Base-by-base conservation (phyloP, 768 basidiomycete species). In the Mycena sanguinolenta region DNA sequence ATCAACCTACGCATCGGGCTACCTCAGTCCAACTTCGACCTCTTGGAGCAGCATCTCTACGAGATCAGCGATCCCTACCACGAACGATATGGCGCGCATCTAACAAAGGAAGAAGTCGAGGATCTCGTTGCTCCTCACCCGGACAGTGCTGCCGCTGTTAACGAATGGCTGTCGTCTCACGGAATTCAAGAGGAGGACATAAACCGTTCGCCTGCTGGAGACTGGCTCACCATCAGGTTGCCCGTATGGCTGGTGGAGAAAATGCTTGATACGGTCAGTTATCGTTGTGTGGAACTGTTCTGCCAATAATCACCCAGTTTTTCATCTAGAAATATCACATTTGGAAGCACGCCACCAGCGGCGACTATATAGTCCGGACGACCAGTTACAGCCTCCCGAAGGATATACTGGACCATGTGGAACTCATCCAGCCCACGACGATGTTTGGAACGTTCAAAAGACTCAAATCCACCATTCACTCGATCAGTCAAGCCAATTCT, bases 361-460 rank as follows among this genome's bases (percentile, higher is more conserved):
- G 83, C 4, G 84, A 88, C 49, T 82, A 81, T 38, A 80, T 90
- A 63, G 79, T 92, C 61, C 88, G 91, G 69, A 86, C 91, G 27
- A 77, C 88, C 46, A 81, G 84, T 67, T 91, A 92, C 79, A 89
- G 89, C 27, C 84, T 92, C 10, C 91, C 88, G 21, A 76, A 80
- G 53, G 80, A 81, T 4, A 80, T 91, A 39, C 88, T 89, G 50
- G 77, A 79, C 0, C 89, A 92, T 69, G 79, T 94, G 71, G 80
- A 88, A 28, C 79, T 91, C 25, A 82, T 93, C 34, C 82, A 90
- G 0, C 92, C 92, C 1, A 88, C 87, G 2, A 92, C 91, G 7
- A 88, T 89, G 74, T 92, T 92, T 72, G 85, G 89, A 19, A 86
- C 88, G 19, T 70, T 73, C 62, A 70, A 54, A 53, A 65, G 60